phyloP scores from a whole-genome alignment of 2,329 filamentous ascomycete species.

The Xylaria sp. region DNA sequence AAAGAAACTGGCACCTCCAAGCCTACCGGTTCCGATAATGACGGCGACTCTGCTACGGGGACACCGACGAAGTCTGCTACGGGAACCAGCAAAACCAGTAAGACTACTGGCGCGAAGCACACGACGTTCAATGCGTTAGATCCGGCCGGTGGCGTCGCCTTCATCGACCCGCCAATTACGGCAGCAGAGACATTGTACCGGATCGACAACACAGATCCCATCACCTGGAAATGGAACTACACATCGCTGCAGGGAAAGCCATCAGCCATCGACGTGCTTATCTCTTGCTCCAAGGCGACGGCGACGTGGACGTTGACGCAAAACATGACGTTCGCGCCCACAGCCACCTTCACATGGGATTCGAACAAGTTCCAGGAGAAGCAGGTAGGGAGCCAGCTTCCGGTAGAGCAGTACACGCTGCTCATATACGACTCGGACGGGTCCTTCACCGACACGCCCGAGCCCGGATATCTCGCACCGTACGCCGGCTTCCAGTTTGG shows the following conservation, averaged over 20 bases:
- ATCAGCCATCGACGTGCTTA: conserved; percentile 69
- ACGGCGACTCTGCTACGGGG: conserved; percentile 42
- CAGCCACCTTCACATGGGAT: conserved; percentile 68
- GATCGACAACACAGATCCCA: conserved; percentile 62
- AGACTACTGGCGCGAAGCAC: conserved; percentile 48
- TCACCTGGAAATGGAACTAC: conserved; percentile 75
- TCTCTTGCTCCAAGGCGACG: conserved; percentile 64
- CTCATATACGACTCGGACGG: conserved; percentile 70
- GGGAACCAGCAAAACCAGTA: conserved; percentile 45
- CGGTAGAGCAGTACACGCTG: conserved; percentile 68
- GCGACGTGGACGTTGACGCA: conserved; percentile 70
- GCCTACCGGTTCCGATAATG: conserved; percentile 21
- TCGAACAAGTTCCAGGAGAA: conserved; percentile 62
- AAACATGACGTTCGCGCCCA: conserved; percentile 69
- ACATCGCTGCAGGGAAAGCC: conserved; percentile 68
- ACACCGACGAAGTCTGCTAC: conserved; percentile 48
- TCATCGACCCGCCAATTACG: conserved; percentile 63
- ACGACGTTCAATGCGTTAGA: conserved; percentile 59
- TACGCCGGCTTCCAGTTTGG: conserved; percentile 65
- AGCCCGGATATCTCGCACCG: conserved; percentile 66
- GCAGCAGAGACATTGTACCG: conserved; percentile 65
- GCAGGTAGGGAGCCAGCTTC: conserved; percentile 58
- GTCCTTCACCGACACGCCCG: conserved; percentile 60
- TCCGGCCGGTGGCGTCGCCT: conserved; percentile 62
- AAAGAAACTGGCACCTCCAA: conserved; percentile 26